Conservation (phyloP, 2,329 filamentous ascomycete genomes). For the Pyricularia grisea region DNA sequence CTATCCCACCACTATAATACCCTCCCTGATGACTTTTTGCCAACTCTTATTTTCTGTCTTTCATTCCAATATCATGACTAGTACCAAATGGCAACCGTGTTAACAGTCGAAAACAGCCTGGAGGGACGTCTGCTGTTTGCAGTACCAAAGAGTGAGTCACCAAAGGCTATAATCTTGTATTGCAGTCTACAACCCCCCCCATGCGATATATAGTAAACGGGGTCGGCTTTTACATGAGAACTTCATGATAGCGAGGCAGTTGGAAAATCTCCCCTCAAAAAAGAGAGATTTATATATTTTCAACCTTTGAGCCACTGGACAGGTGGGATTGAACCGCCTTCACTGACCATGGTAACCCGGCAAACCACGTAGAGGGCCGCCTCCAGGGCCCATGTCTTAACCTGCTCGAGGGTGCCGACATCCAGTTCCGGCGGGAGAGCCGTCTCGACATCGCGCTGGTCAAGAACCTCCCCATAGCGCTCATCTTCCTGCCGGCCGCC, state of each 20-base stretch:
- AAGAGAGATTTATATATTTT: not conserved
- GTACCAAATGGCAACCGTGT: conserved; percentile 10
- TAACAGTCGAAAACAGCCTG: conserved; percentile 48
- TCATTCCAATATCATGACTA: not conserved
- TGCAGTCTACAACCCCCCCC: not conserved
- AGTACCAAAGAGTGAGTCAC: conserved; percentile 85
- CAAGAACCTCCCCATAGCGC: conserved; percentile 90
- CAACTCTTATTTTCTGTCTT: not conserved
- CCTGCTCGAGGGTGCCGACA: conserved; percentile 85
- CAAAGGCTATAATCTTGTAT: not conserved
- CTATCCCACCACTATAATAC: not conserved
- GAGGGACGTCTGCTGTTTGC: conserved; percentile 92
- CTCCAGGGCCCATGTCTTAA: conserved; percentile 83
- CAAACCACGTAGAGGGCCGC: conserved; percentile 64
- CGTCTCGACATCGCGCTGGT: conserved; percentile 95
- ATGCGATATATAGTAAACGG: not conserved
- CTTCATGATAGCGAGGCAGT: not conserved
- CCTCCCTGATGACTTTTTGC: not conserved
- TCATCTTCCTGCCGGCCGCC: conserved; percentile 92
- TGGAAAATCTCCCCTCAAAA: not conserved
- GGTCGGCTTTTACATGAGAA: not conserved
- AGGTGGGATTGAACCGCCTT: not conserved
- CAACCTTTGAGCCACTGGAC: not conserved
- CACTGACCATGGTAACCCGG: not conserved
- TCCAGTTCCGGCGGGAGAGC: conserved; percentile 92